Base-by-base conservation (phyloP, 257 asterid species). In the Forsythia suspensa region DNA sequence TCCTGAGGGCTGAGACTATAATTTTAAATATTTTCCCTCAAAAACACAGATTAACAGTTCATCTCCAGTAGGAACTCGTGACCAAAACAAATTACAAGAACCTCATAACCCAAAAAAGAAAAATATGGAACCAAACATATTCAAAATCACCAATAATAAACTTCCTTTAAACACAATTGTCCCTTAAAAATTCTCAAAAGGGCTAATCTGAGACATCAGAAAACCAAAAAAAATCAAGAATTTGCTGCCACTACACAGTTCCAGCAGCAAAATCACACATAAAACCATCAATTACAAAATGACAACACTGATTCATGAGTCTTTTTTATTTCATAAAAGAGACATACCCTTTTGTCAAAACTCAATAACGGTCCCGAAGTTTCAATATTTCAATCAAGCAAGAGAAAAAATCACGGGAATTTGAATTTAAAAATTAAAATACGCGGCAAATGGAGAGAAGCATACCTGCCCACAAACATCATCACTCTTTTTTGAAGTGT, bases 391-490 rank as follows among this genome's bases (percentile, higher is more conserved):
- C 77, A 41, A 72, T 59, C 63, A 77, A 67, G 34, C 37, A 41
- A 73, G 41, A 59, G 44, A 44, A 76, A 63, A 78, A 57, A 39
- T 39, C 76, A 75, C 42, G 61, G 24, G 3, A 65, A 51, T 20
- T 41, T 68, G 7, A 51, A 51, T 20, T 73, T 34, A 16, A 40
- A 37, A 55, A 43, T 48, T 65, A 36, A 10, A 67, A 2, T 24
- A 63, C 37, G 70, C 70, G 40, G 70, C 70, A 63, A 63, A 24
- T 63, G 12, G 42, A 74, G 67, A 72, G 70, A 77, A 70, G 79
- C 76, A 67, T 83, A 92, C 97, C 96, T 86, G 88, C 18, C 81
- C 88, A 51, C 97, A 90, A 82, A 87, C 87, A 80, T 89, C 94
- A 78, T 86, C 92, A 21, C 82, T 85, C 85, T 86, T 88, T 81